Base-by-base conservation (phyloP, 2,329 filamentous ascomycete genomes). In the Pseudocercospora pini-densiflorae region DNA sequence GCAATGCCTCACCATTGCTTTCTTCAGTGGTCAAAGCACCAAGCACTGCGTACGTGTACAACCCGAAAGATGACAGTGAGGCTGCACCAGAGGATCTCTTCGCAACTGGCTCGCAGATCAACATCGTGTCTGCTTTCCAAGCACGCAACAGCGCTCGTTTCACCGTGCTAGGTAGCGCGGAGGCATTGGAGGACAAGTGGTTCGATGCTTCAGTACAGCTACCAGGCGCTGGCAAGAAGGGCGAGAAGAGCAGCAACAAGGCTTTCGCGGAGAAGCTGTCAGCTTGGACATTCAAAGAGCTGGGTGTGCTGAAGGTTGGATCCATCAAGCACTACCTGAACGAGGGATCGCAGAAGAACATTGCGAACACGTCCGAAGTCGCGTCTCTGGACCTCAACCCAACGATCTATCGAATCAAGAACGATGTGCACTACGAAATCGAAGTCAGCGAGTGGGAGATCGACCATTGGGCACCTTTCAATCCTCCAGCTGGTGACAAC, bases 261-360 rank as follows among this genome's bases (percentile, higher is more conserved):
- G 92, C 92, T 62, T 98, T 99, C 76, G 91, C 92, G 21, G 90
- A 91, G 81, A 89, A 91, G 75, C 80, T 99, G 64, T 90, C 91
- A n/a, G 91, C 88, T n/a, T 99, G 95, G 95, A 89, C 94, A 0
- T 99, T 99, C 85, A 90, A 97, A 81, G 95, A 99, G 83, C 87
- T 90, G 62, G 95, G 95, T 73, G 92, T 99, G 10, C 79, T 99
- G 73, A 90, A 91, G 74, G 92, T 97, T 74, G 92, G 92, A 77
- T 88, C 86, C 74, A 86, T 98, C 70, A 87, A 93, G 81, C 95
- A 99, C 81, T 89, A 89, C 76, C 79, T 87, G 65, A 80, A 83
- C 68, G 82, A 85, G 66, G 87, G 86, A 72, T 84, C 81, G 65
- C 80, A 81, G 72, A 79, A 79, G 72, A 68, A 68, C 54, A 60